phyloP scores from a whole-genome alignment of 164 flowering plant genomes.

The Aristolochia contorta region DNA sequence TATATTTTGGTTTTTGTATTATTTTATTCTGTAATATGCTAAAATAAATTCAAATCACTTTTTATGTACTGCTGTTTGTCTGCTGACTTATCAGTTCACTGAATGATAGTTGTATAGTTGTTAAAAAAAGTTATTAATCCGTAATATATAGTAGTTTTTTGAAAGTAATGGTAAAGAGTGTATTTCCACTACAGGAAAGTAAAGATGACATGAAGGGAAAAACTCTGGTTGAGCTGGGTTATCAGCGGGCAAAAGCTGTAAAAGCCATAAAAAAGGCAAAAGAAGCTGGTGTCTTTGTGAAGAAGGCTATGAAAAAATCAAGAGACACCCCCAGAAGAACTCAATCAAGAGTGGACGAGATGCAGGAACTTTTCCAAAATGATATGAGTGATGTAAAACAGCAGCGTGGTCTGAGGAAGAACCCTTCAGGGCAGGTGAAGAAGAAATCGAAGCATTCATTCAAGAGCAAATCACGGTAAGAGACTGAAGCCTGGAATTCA shows the following conservation, averaged over 20 bases:
- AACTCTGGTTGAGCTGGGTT: slow-evolving; percentile 66
- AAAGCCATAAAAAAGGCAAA: slow-evolving; percentile 63
- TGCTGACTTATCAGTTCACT: too few relatives aligned
- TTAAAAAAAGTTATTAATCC: too few relatives aligned
- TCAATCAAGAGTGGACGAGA: slow-evolving; percentile 65
- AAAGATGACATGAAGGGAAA: slow-evolving; percentile 48
- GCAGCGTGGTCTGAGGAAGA: slow-evolving; percentile 18
- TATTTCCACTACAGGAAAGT: slow-evolving; percentile 26
- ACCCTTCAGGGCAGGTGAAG: slow-evolving; percentile 21
- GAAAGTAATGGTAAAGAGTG: neutral
- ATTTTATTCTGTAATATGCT: too few relatives aligned
- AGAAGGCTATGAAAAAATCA: slow-evolving; percentile 22
- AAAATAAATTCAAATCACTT: too few relatives aligned
- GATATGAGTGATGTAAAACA: slow-evolving; percentile 74
- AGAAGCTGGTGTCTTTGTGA: slow-evolving; percentile 50
- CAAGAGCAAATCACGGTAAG: slow-evolving; percentile 93
- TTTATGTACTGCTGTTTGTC: too few relatives aligned
- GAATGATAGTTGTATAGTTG: too few relatives aligned
- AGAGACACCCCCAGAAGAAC: slow-evolving; percentile 30
- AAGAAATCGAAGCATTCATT: slow-evolving; percentile 60
- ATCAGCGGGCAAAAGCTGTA: slow-evolving; percentile 70
- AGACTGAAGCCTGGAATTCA: too few relatives aligned
- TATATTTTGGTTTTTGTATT: too few relatives aligned
- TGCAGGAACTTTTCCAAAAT: slow-evolving; percentile 61
- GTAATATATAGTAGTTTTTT: too few relatives aligned